Evolutionary conservation across 2,329 filamentous ascomycete genomes (phyloP).

Genomic region (Diaporthe australafricana): DNA sequence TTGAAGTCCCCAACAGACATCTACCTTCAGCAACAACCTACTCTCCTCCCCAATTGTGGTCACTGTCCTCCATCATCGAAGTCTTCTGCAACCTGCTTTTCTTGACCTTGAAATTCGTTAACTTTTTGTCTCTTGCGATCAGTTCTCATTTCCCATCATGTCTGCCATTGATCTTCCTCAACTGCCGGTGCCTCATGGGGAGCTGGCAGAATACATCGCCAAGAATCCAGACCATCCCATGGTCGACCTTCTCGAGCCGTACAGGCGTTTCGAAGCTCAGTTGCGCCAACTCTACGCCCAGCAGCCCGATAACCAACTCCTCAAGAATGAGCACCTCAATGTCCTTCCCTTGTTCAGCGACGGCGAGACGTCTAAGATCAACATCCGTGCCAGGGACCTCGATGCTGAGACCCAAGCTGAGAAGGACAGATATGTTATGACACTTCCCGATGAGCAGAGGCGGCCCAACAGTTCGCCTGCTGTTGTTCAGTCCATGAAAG

Average conservation of each 20-base stretch:
- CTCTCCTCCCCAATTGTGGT: background rate
- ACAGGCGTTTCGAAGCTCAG: constrained; percentile 74
- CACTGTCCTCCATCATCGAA: background rate
- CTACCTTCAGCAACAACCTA: background rate
- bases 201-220: constrained; percentile 65
- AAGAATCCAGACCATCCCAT: constrained; percentile 65
- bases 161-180: constrained; percentile 53
- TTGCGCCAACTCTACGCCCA: constrained; percentile 78
- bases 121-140: background rate
- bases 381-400: constrained; percentile 71
- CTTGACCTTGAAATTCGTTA: background rate
- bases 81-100: background rate
- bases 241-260: constrained; percentile 71
- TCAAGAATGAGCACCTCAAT: constrained; percentile 70
- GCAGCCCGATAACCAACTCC: constrained; percentile 67
- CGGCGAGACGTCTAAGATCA: constrained; percentile 64
- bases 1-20: background rate
- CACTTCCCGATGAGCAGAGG: constrained; percentile 70
- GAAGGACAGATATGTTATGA: constrained; percentile 77
- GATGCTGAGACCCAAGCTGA: constrained; percentile 68
- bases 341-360: constrained; percentile 74
- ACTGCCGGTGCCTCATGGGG: constrained; percentile 58
- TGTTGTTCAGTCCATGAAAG: constrained; percentile 72
- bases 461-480: constrained; percentile 73
- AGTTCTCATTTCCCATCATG: constrained; percentile 48